Evolutionary conservation across 257 asterid genomes (phyloP).

Genomic region (Solanum clarkiae): DNA sequence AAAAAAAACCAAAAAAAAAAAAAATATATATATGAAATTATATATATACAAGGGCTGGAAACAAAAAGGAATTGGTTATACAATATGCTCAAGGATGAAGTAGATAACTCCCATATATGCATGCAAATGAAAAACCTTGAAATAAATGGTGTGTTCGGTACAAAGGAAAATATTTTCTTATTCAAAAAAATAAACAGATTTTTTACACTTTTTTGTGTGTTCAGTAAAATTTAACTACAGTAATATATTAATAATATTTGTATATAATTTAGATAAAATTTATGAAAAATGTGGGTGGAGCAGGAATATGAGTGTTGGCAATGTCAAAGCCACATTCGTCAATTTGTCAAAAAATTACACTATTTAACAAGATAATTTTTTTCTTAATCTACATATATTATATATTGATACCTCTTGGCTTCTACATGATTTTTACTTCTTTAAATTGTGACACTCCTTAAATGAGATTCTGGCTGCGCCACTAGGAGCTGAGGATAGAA

Average conservation of each 20-base stretch:
- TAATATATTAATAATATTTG: no score
- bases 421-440: no score
- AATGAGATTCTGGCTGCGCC: no score
- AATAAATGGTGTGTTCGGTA: background rate
- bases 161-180: background rate
- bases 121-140: background rate
- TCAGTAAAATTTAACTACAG: background rate
- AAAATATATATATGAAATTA: background rate
- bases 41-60: background rate
- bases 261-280: background rate
- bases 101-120: background rate
- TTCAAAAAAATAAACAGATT: rapidly evolving
- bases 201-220: background rate
- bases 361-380: no score
- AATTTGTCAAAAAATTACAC: no score
- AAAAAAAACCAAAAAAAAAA: background rate
- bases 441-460: no score
- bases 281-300: background rate
- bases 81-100: background rate
- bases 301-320: no score
- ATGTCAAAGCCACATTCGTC: no score
- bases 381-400: no score
- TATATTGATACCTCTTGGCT: no score
- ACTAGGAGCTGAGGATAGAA: no score
- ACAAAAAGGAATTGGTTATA: background rate